Evolutionary conservation across 2,329 filamentous ascomycete species (phyloP), one percentile per base, ranked within the genome.

Genomic region (Penicillium occitanis): DNA sequence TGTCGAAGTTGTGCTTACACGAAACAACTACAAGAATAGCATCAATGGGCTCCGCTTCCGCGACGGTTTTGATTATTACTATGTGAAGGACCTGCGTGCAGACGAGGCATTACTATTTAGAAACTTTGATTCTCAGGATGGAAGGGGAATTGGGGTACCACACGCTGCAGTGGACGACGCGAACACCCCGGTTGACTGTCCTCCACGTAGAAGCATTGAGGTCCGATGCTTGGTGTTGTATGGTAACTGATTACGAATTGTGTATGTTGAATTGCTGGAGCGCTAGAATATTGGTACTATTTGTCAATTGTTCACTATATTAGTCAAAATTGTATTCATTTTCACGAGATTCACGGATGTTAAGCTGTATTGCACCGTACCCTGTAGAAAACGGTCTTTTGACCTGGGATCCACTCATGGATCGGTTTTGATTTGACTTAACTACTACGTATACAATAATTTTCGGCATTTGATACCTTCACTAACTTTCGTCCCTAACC

Each of bases 151-250:
- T 10, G 42, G 42, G 19, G n/a, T 46, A 46, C 42, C 42, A 46
- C 42, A 46, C n/a, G 42, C 42, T 19, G 42, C 42, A 46, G 42
- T 46, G 3, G 50, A 55, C 14, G 50, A 55, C 19, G 25, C 33
- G 50, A 55, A 55, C 11, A 55, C 50, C 25, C 50, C 50, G 14
- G 25, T 55, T 55, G 50, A 33, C 25, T 55, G 50, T 28, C 50
- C 50, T 3, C 50, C 50, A 14, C 50, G 50, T 7, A 30, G 50
- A 55, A 55, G 50, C 50, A 55, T 55, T 30, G 50, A 55, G 50
- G 50, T 55, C 22, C 50, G 50, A 55, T 55, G 50, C 25, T 55
- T 55, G 50, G 50, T 55, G 17, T 55, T 55, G 50, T 55, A 55
- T 55, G 50, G 17, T 55, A 55, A 55, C 50, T 55, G 50, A 55